Evolutionary conservation across 2,329 filamentous ascomycete species (phyloP), one percentile per base, ranked within the genome.

Genomic region (Biscogniauxia sp.): DNA sequence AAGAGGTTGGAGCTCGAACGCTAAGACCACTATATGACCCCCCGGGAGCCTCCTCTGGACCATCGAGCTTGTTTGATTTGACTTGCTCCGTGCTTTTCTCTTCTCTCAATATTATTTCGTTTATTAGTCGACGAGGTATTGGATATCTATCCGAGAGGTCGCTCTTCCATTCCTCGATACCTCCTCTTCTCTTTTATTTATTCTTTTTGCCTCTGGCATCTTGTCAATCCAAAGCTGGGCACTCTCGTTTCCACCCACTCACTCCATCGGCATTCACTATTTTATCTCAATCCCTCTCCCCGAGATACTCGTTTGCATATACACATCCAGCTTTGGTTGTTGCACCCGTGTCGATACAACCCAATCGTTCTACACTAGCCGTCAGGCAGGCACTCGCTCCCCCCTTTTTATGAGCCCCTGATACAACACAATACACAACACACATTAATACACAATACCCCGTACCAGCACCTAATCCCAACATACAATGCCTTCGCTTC

Each of bases 401-500:
- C 17, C 37, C 37, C 37, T n/a, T 45, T 45, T n/a, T 45, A n/a
- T n/a, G n/a, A 45, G 11, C 37, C 37, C 11, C 37, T 45, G 11
- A 45, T 45, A 45, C 37, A 45, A 45, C 7, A 45, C 15, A 2
- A 45, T n/a, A 32, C 28, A 32, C 28, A 32, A 3, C 2, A 32
- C 28, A 32, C 11, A 9, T 8, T 32, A 32, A 32, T 32, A 32
- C 28, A 5, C 32, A 2, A 15, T n/a, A n/a, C 13, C 37, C 37
- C 11, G 37, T 45, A 45, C 11, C 13, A 5, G 2, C 5, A 45
- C 37, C 37, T n/a, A 15, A 45, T 17, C n/a, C 15, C 15, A 45
- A 45, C 5, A 45, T 45, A 77, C 60, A 45, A 88, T 88, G 86
- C 79, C 78, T 69, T 85, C 82, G 28, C 72, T 86, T 73, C 82